A percentile compares a stretch with the other conserved stretches of the same genome.
Evolutionary conservation across 129 eudicot species (phyloP).

Genomic region (Flaveria sonorensis): DNA sequence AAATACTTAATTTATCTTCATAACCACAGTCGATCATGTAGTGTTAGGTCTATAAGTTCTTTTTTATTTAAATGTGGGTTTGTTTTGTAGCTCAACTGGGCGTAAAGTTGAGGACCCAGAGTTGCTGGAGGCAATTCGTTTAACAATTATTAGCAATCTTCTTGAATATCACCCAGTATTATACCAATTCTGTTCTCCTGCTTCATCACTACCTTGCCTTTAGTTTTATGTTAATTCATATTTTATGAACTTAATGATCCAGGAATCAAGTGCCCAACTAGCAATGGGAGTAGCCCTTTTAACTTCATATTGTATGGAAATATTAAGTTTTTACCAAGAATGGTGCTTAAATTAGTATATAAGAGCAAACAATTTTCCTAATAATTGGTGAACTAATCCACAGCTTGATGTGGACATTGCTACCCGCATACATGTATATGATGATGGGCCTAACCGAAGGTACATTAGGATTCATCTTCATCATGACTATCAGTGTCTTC

Average conservation of each 20-base stretch:
- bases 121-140: slow-evolving; percentile 89
- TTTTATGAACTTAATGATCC: slow-evolving; percentile 27
- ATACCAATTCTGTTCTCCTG: background rate
- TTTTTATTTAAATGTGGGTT: slow-evolving; percentile 16
- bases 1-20: background rate
- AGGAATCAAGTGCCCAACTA: slow-evolving; percentile 90
- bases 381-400: slow-evolving; percentile 27
- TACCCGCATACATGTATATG: slow-evolving; percentile 59
- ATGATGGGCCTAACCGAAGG: slow-evolving; percentile 83
- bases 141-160: slow-evolving; percentile 84
- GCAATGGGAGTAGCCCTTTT: slow-evolving; percentile 83
- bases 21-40: background rate
- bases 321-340: background rate
- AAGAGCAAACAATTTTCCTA: background rate
- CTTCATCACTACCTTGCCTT: slow-evolving; percentile 4
- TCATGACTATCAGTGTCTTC: background rate
- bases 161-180: slow-evolving; percentile 91
- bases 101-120: slow-evolving; percentile 92
- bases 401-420: slow-evolving; percentile 87
- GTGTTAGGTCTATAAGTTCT: slow-evolving; percentile 12
- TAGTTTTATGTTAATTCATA: background rate
- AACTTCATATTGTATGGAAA: slow-evolving; percentile 6
- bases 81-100: slow-evolving; percentile 64
- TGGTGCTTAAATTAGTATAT: background rate
- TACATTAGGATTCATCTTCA: slow-evolving; percentile 14